These are phyloP conservation scores for Glycine soja DNA, from an alignment of 306 rosid species.

Conservation along the genomic window DNA sequence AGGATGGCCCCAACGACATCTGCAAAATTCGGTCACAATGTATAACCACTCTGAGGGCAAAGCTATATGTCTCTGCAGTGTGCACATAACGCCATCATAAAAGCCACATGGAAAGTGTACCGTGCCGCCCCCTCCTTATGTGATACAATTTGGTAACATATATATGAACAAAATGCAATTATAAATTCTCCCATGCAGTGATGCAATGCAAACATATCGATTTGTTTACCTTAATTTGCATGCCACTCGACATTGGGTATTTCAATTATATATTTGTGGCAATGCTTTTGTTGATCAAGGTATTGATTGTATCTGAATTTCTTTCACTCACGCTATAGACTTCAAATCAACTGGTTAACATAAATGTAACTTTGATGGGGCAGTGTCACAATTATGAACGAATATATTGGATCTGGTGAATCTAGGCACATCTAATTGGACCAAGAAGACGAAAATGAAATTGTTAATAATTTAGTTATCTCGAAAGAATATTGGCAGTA, in stretches of 20 bases:
- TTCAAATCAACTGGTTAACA: neutral
- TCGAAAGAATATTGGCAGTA: constrained; percentile 38
- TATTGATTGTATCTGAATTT: neutral
- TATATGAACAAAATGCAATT: constrained; percentile 23
- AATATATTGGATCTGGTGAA: neutral
- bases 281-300: constrained; percentile 2
- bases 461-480: constrained; percentile 6
- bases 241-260: constrained; percentile 17
- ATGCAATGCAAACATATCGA: constrained; percentile 21
- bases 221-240: constrained; percentile 6
- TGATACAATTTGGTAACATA: constrained; percentile 4
- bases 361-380: neutral
- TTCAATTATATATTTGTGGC: constrained; percentile 9
- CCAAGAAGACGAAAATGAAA: neutral
- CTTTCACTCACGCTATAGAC: neutral
- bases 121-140: constrained; percentile 7
- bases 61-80: neutral
- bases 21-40: constrained; percentile 31
- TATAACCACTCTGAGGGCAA: constrained; percentile 1
- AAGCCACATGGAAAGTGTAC: constrained; percentile 45
- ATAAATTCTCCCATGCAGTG: constrained; percentile 20
- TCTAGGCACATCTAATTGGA: neutral
- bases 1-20: constrained; percentile 43
- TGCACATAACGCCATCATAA: constrained; percentile 34
- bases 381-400: neutral